phyloP scores from a whole-genome alignment of 106 monocot species.

The Allium sativum region DNA sequence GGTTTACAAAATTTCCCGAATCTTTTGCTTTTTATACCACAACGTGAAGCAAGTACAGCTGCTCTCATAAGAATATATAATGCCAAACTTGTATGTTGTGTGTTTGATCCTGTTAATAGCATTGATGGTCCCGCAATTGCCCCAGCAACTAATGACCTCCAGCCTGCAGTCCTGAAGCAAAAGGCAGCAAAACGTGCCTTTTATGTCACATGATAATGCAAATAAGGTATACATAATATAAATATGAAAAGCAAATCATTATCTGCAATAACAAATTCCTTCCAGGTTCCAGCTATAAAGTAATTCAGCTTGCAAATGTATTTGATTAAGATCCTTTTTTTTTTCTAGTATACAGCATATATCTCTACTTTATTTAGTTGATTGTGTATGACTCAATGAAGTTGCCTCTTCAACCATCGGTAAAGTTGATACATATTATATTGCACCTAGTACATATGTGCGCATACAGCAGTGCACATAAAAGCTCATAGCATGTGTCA shows the following conservation, averaged over 20 bases:
- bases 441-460: not conserved
- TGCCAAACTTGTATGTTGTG: constrained; percentile 57
- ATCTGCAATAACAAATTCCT: too few species aligned
- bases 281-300: too few species aligned
- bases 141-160: constrained; percentile 91
- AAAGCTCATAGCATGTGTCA: too few species aligned
- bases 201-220: not conserved
- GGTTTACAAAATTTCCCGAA: constrained; percentile 89
- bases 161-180: constrained; percentile 70
- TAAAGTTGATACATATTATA: not conserved
- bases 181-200: constrained; percentile 2
- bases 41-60: constrained; percentile 86
- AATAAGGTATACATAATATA: too few species aligned
- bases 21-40: constrained; percentile 91
- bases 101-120: constrained; percentile 93
- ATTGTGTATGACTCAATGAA: too few species aligned
- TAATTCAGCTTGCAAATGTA: too few species aligned
- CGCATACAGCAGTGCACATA: too few species aligned
- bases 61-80: constrained; percentile 91
- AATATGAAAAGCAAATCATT: too few species aligned
- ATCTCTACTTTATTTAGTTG: too few species aligned
- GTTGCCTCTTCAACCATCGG: too few species aligned
- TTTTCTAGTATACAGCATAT: too few species aligned
- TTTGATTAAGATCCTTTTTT: too few species aligned
- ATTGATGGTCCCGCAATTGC: constrained; percentile 83